A percentile compares a stretch with the other conserved stretches of the same genome.
These are phyloP conservation scores for Rubroboletus satanas DNA, from an alignment of 768 basidiomycete genomes.

Conservation along the genomic window DNA sequence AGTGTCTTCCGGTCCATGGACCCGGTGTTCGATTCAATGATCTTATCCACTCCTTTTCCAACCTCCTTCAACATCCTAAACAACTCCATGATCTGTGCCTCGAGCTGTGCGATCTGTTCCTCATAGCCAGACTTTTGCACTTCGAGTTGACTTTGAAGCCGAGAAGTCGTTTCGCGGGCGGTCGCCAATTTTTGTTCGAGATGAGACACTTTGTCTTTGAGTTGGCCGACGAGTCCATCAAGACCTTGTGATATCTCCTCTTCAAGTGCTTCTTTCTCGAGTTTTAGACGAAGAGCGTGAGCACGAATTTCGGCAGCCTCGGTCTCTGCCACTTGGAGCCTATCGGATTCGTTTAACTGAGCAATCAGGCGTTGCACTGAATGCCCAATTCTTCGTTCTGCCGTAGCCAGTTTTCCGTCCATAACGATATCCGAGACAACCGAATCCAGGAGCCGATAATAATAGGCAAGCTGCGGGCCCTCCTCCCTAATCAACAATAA, in stretches of 20 bases:
- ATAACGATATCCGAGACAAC: slow-evolving; percentile 88
- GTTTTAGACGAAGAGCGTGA: slow-evolving; percentile 57
- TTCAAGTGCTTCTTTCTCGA: slow-evolving; percentile 81
- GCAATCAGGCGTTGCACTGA: slow-evolving; percentile 87
- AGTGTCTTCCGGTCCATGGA: slow-evolving; percentile 78
- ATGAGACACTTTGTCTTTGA: slow-evolving; percentile 65
- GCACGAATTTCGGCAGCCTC: slow-evolving; percentile 69
- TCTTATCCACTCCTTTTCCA: slow-evolving; percentile 69
- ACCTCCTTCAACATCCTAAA: slow-evolving; percentile 92
- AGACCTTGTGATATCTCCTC: slow-evolving; percentile 77
- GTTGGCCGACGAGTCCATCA: slow-evolving; percentile 78
- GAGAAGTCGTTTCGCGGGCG: slow-evolving; percentile 75
- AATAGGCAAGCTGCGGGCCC: slow-evolving; percentile 75
- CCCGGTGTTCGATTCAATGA: slow-evolving; percentile 58
- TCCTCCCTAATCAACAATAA: slow-evolving; percentile 88
- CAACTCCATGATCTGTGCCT: slow-evolving; percentile 88
- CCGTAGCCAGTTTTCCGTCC: slow-evolving; percentile 83
- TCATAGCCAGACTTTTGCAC: slow-evolving; percentile 78
- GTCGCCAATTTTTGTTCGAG: slow-evolving; percentile 73
- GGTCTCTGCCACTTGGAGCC: slow-evolving; percentile 71
- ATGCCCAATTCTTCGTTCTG: slow-evolving; percentile 80
- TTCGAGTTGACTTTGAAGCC: slow-evolving; percentile 73
- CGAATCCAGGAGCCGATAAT: slow-evolving; percentile 89
- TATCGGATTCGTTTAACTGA: slow-evolving; percentile 87
- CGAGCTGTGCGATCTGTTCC: slow-evolving; percentile 82